Evolutionary conservation across 2,329 filamentous ascomycete genomes (phyloP).

Genomic region (Botrytis galanthina): DNA sequence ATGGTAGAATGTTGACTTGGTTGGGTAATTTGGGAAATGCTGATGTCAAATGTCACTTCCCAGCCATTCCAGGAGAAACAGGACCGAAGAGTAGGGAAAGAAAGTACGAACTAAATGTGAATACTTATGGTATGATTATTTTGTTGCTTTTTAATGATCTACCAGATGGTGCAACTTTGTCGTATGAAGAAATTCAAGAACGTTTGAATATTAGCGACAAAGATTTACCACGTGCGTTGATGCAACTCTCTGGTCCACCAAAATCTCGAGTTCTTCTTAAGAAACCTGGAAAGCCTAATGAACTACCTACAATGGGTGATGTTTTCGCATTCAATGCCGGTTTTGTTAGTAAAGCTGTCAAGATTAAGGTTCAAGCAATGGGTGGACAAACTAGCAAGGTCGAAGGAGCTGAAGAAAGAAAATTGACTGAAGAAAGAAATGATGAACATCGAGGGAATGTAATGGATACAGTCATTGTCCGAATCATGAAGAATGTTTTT

Average conservation of each 20-base stretch:
- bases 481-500: conserved; percentile 74
- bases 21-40: conserved; percentile 69
- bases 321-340: conserved; percentile 77
- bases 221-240: conserved; percentile 75
- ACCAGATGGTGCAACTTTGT: conserved; percentile 48
- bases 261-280: conserved; percentile 82
- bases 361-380: conserved; percentile 86
- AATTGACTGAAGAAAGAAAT: conserved; percentile 73
- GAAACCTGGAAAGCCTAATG: conserved; percentile 71
- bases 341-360: conserved; percentile 79
- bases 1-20: conserved; percentile 87
- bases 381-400: conserved; percentile 75
- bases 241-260: conserved; percentile 76
- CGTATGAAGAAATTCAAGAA: conserved; percentile 77
- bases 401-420: conserved; percentile 68
- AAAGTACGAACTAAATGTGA: conserved; percentile 86
- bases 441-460: conserved; percentile 68
- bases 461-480: conserved; percentile 73
- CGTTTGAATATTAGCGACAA: conserved; percentile 72
- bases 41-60: conserved; percentile 79
- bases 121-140: conserved; percentile 90
- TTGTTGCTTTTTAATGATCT: conserved; percentile 86
- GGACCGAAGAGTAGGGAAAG: conserved; percentile 62
- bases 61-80: conserved; percentile 64
- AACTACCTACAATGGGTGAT: conserved; percentile 68